Base-by-base conservation (phyloP, 1,284 basidiomycete genomes). In the Moniliella sp. region DNA sequence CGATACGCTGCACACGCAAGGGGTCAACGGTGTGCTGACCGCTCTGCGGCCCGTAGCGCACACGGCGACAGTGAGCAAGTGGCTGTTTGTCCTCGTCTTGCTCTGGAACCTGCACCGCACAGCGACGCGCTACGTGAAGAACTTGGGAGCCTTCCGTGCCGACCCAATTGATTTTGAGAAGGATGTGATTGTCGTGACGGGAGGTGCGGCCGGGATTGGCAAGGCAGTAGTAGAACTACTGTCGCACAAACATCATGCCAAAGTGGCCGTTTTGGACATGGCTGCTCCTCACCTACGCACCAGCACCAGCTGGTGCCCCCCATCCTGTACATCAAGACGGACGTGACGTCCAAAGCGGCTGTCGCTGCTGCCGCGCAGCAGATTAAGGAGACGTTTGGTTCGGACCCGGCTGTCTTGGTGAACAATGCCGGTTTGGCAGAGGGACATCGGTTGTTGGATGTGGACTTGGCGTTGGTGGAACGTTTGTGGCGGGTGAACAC, bases 111-210 rank as follows among this genome's bases (percentile, higher is more conserved):
- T 48, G 30, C 52, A 50, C 34, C 37, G 45, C 18, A 25, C 15
- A 25, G 29, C 50, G n/a, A 49, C 46, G 33, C 45, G 50, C 4
- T 45, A 43, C 30, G 33, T 35, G 9, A 37, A 41, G 18, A 59
- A 59, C 43, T 45, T 51, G 34, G 43, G 40, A 12, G 35, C 40
- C 23, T 48, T 39, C 32, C 25, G 25, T 15, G 36, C 40, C 7
- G 52, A 57, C 30, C 42, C 39, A 14, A 45, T 48, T 18, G 28
- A 50, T 32, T 59, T 51, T 41, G 32, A 27, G 4, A 40, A 48
- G 27, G 56, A 59, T 27, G 43, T 59, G 4, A 25, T 59, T 26
- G 54, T 56, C 26, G 46, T 59, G 35, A 57, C 56, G 10, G 56
- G 56, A 18, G 56, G 54, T 4, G 40, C 54, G 0, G 38, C 47